phyloP scores from a whole-genome alignment of 495 filamentous ascomycete genomes.

The Podospora anserina region DNA sequence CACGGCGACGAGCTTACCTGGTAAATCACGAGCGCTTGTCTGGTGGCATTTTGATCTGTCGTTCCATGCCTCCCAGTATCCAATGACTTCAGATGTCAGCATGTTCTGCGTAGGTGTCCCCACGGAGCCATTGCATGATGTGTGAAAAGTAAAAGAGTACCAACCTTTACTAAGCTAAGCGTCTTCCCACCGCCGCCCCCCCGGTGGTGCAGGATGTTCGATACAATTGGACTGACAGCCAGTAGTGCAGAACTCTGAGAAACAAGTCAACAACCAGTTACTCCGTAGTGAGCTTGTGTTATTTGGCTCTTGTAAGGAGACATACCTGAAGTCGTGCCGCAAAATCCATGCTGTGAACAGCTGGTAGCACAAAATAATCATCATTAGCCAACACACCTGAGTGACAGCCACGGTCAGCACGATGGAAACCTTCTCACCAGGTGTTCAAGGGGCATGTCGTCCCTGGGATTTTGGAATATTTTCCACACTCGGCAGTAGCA shows the following conservation, averaged over 20 bases:
- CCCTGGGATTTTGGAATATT: constrained; percentile 23
- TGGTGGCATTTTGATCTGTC: background rate
- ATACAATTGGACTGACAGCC: background rate
- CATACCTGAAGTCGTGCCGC: background rate
- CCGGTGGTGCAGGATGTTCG: background rate
- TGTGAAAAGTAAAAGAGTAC: too few relatives aligned
- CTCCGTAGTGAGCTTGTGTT: too few relatives aligned
- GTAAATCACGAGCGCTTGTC: background rate
- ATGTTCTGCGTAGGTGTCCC: too few relatives aligned
- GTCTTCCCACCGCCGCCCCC: background rate
- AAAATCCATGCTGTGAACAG: constrained; percentile 11
- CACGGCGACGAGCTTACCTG: background rate
- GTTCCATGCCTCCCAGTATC: constrained; percentile 3
- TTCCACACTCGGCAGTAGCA: constrained; percentile 35
- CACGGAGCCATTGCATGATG: too few relatives aligned
- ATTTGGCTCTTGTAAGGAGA: too few relatives aligned
- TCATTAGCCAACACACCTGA: too few relatives aligned
- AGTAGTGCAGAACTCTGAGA: background rate
- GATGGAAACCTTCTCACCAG: background rate
- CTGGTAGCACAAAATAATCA: too few relatives aligned
- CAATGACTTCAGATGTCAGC: background rate
- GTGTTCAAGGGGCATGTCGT: constrained; percentile 31
- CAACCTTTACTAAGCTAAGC: too few relatives aligned
- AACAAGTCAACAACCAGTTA: too few relatives aligned
- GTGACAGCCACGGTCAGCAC: too few relatives aligned